These are phyloP conservation scores for Babesia bovis DNA, from an alignment of 169 alveolate genomes.

Conservation along the genomic window DNA sequence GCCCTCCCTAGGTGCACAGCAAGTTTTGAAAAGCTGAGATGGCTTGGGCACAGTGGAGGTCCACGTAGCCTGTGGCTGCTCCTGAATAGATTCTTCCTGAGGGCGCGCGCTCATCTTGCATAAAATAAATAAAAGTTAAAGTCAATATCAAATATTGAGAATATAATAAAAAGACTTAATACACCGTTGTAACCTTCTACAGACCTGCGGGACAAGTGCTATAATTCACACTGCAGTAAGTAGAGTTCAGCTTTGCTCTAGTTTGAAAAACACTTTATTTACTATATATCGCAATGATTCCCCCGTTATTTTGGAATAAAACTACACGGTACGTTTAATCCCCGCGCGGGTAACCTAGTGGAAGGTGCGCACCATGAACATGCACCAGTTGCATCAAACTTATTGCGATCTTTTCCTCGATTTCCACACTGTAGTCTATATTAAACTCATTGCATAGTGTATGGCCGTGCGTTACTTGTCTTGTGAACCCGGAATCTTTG, in stretches of 20 bases:
- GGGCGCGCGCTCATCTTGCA: not conserved
- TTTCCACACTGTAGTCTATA: not conserved
- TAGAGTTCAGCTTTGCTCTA: not conserved
- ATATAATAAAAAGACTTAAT: no score
- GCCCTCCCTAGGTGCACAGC: slow-evolving; percentile 27
- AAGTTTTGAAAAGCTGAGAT: slow-evolving; percentile 2
- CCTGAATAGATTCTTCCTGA: not conserved
- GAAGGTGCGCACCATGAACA: slow-evolving; percentile 24
- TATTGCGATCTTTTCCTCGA: not conserved
- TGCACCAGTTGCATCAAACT: slow-evolving; percentile 14
- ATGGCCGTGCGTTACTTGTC: no score
- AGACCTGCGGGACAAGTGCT: not conserved
- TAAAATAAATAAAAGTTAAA: not conserved
- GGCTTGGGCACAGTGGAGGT: not conserved
- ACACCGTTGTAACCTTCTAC: not conserved
- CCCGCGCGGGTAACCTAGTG: not conserved
- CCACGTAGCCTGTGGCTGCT: slow-evolving; percentile 5
- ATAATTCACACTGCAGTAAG: not conserved
- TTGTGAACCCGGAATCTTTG: no score
- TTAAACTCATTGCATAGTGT: no score
- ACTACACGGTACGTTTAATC: not conserved
- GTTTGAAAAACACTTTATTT: not conserved
- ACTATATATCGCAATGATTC: not conserved
- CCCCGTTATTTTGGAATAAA: not conserved
- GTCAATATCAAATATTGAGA: not conserved